A percentile compares a stretch with the other conserved stretches of the same genome.
These are phyloP conservation scores for Cyberlindnera misumaiensis DNA, from an alignment of 805 yeast genomes.

Conservation along the genomic window DNA sequence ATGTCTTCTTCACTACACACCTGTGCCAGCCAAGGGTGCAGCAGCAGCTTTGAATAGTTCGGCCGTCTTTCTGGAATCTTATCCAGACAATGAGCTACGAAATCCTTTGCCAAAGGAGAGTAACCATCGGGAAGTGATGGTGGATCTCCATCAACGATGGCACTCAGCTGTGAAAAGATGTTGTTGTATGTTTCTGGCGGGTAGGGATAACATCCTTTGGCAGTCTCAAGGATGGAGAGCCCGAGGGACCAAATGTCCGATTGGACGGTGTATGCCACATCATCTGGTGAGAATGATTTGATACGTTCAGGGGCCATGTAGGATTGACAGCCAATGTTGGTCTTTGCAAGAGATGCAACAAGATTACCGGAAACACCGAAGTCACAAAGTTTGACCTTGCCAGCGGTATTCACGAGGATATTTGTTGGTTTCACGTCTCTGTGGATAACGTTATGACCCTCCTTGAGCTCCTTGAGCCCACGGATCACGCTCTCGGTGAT, in stretches of 20 bases:
- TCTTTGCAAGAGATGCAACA: conserved; percentile 90
- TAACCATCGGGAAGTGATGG: conserved; percentile 68
- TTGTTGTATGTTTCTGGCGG: conserved; percentile 90
- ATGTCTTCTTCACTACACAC: conserved; percentile 33
- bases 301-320: conserved; percentile 99
- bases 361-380: conserved; percentile 94
- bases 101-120: conserved; percentile 72
- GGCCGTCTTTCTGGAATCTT: conserved; percentile 82
- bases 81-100: conserved; percentile 69
- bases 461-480: conserved; percentile 82
- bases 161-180: conserved; percentile 87
- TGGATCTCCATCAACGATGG: conserved; percentile 94
- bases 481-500: conserved; percentile 73
- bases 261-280: conserved; percentile 80
- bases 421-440: conserved; percentile 97
- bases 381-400: conserved; percentile 90
- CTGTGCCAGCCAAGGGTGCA: conserved; percentile 79
- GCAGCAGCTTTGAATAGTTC: conserved; percentile 62
- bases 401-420: conserved; percentile 71
- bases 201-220: conserved; percentile 91
- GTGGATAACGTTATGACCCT: conserved; percentile 86
- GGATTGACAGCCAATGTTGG: conserved; percentile 95
- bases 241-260: conserved; percentile 96
- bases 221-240: conserved; percentile 76
- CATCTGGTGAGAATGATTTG: conserved; percentile 65